A percentile compares a stretch with the other conserved stretches of the same genome.
Evolutionary conservation across 768 basidiomycete species (phyloP).

Genomic region (Psilocybe azurescens): DNA sequence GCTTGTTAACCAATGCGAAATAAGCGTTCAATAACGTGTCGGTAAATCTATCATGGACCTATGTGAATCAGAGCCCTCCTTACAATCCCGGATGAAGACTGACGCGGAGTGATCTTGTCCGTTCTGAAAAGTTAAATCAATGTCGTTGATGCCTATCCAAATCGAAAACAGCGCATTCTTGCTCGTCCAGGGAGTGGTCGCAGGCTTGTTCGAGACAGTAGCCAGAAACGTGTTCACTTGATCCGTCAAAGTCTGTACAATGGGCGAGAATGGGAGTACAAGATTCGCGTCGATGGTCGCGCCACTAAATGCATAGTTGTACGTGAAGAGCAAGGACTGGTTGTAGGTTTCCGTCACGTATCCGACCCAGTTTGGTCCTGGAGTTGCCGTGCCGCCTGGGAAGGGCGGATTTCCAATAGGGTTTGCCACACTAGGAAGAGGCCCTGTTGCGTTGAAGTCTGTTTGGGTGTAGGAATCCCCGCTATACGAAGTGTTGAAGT

Average conservation of each 20-base stretch:
- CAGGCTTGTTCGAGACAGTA: constrained; percentile 51
- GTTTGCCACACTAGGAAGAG: constrained; percentile 48
- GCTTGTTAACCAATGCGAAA: no score
- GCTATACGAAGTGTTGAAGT: constrained; percentile 28
- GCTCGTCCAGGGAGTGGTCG: constrained; percentile 59
- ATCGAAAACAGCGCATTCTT: constrained; percentile 63
- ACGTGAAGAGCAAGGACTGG: constrained; percentile 57
- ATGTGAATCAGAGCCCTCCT: no score
- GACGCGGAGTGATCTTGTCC: background rate
- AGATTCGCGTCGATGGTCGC: constrained; percentile 67
- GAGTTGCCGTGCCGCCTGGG: constrained; percentile 57
- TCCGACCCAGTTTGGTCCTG: constrained; percentile 67
- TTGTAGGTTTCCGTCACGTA: constrained; percentile 56
- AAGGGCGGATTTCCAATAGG: constrained; percentile 59
- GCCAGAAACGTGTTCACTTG: constrained; percentile 66
- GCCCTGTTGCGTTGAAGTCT: constrained; percentile 45
- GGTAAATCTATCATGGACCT: no score
- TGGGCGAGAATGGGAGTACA: constrained; percentile 56
- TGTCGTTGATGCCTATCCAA: constrained; percentile 79
- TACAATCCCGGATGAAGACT: background rate
- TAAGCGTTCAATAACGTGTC: no score
- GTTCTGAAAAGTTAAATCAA: constrained; percentile 31
- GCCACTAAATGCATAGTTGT: constrained; percentile 70
- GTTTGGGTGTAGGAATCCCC: constrained; percentile 68
- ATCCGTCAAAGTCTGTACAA: constrained; percentile 58